A percentile compares a stretch with the other conserved stretches of the same genome.
Conservation (phyloP, 2,329 filamentous ascomycete species). For the Sporothrix inflata region DNA sequence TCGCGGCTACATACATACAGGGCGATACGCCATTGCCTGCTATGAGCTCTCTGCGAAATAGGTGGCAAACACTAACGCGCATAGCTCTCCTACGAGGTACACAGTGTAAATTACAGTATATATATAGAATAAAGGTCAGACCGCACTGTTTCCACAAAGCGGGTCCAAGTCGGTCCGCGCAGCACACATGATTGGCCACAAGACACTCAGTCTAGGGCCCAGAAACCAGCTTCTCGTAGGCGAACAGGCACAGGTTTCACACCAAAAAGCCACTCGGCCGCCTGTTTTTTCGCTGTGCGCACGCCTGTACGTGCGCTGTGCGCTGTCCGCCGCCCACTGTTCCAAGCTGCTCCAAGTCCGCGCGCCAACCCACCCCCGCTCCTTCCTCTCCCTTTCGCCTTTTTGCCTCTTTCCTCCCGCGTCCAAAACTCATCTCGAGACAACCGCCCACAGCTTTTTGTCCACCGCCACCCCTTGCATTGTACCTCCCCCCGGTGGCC, state of each 20-base stretch:
- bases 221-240: not conserved
- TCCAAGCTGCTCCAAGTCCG: not conserved
- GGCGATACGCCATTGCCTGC: not conserved
- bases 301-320: not conserved
- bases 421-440: conserved; percentile 39
- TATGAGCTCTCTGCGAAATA: not conserved
- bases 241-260: not conserved
- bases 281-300: not conserved
- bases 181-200: not conserved
- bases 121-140: not conserved
- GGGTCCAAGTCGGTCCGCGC: not conserved
- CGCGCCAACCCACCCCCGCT: not conserved
- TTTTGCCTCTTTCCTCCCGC: conserved; percentile 24
- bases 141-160: not conserved
- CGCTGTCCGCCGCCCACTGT: conserved; percentile 15
- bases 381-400: not conserved
- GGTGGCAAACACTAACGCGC: not conserved
- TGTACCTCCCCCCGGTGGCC: conserved; percentile 4
- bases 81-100: not conserved
- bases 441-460: conserved; percentile 31
- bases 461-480: conserved; percentile 32
- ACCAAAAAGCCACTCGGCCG: conserved; percentile 8
- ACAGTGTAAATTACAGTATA: not conserved
- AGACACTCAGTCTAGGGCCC: not conserved
- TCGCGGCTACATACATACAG: not conserved